Conservation (phyloP, 176 grass and related monocot species). For the Metroxylon sagu region DNA sequence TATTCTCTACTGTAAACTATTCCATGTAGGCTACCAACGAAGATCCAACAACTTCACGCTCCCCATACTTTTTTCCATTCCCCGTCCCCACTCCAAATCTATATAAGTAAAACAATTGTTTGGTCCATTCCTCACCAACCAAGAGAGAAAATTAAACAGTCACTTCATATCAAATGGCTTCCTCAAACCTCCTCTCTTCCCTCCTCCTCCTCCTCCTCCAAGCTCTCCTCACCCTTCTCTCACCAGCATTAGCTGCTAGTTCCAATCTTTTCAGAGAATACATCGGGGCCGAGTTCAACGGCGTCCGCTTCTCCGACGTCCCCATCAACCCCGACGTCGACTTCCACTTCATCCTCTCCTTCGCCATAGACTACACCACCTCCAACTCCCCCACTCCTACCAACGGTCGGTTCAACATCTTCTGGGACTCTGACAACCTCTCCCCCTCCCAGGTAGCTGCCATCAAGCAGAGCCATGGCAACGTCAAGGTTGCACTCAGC, state of each 20-base stretch:
- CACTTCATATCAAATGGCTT: no score
- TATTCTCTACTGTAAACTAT: no score
- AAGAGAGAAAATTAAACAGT: no score
- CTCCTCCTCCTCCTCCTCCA: neutral
- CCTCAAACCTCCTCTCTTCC: neutral
- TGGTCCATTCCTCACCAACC: no score
- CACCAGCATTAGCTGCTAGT: neutral
- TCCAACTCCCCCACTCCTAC: constrained; percentile 2
- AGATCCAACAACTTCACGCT: no score
- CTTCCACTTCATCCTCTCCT: constrained; percentile 47
- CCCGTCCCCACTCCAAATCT: no score
- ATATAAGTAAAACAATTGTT: no score
- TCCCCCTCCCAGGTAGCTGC: constrained; percentile 11
- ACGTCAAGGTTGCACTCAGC: constrained; percentile 5
- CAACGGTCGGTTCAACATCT: constrained; percentile 36
- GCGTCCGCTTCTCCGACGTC: constrained; percentile 40
- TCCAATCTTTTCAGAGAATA: constrained; percentile 52
- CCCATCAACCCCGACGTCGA: constrained; percentile 27
- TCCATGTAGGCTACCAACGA: no score
- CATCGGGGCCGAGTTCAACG: constrained; percentile 39
- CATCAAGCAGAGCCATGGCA: neutral
- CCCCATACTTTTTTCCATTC: no score
- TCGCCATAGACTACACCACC: constrained; percentile 33
- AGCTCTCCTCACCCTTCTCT: neutral
- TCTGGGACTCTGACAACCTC: constrained; percentile 23